A percentile compares a stretch with the other conserved stretches of the same genome.
phyloP scores from a whole-genome alignment of 768 basidiomycete genomes.

The Trametopsis cervina region DNA sequence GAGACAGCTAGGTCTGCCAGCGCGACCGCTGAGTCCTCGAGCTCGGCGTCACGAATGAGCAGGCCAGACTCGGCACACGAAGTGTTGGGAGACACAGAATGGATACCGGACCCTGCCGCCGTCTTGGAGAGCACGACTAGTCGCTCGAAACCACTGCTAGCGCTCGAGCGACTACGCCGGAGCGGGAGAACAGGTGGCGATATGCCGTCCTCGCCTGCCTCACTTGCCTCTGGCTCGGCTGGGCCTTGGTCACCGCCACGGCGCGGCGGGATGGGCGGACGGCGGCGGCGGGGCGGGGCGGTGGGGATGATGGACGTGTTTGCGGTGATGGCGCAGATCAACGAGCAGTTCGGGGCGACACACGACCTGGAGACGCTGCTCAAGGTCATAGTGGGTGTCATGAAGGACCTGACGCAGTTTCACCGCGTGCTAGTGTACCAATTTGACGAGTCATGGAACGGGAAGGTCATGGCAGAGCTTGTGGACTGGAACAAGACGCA shows the following conservation, averaged over 20 bases:
- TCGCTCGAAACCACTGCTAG: conserved; percentile 58
- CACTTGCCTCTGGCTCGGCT: neutral
- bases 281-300: conserved; percentile 11
- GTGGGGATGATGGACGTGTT: conserved; percentile 76
- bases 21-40: conserved; percentile 6
- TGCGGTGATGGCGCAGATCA: conserved; percentile 70
- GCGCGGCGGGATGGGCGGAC: neutral
- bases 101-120: conserved; percentile 45
- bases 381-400: conserved; percentile 63
- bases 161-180: conserved; percentile 60
- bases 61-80: conserved; percentile 8
- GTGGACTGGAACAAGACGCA: conserved; percentile 72
- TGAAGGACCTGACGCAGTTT: conserved; percentile 77
- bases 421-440: conserved; percentile 79
- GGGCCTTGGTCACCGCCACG: neutral
- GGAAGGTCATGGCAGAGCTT: conserved; percentile 71
- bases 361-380: conserved; percentile 61
- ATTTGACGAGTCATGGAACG: conserved; percentile 77
- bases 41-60: conserved; percentile 1
- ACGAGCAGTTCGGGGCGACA: conserved; percentile 68
- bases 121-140: conserved; percentile 70
- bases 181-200: conserved; percentile 24
- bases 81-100: conserved; percentile 25
- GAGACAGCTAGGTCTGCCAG: neutral
- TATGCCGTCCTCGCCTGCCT: conserved; percentile 2